Percentiles rank a stretch among this genome's conserved stretches.
These are phyloP conservation scores for Aureobasidium sp. DNA, from an alignment of 2,329 filamentous ascomycete species.

Conservation along the genomic window DNA sequence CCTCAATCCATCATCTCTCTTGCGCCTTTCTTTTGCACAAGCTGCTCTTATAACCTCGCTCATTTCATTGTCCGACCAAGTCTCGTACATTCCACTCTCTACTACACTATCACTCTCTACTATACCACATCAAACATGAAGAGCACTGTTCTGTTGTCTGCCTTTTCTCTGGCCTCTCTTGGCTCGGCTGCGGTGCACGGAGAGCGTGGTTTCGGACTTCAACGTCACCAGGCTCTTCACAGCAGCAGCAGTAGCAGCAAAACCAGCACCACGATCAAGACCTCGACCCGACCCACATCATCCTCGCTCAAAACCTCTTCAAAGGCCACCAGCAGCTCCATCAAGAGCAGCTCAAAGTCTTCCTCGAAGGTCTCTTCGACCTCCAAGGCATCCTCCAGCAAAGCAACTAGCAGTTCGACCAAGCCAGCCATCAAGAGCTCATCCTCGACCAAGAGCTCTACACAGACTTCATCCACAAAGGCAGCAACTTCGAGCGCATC, in stretches of 20 bases:
- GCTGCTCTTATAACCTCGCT: not conserved
- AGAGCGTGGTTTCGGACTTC: not conserved
- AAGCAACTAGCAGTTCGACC: not conserved
- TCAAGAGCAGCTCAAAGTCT: not conserved
- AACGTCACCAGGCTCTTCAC: not conserved
- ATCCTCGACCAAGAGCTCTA: not conserved
- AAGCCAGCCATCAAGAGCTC: not conserved
- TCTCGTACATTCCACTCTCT: not conserved
- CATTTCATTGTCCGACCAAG: not conserved
- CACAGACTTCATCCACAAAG: not conserved
- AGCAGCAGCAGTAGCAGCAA: not conserved
- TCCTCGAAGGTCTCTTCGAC: not conserved
- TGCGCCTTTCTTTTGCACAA: not conserved
- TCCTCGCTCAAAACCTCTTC: not conserved
- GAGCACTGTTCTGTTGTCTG: not conserved
- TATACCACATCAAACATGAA: not conserved
- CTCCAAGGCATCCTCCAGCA: not conserved
- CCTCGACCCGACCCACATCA: not conserved
- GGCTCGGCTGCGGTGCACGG: slow-evolving; percentile 4
- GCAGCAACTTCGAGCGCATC: slow-evolving; percentile 9
- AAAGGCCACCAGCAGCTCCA: not conserved
- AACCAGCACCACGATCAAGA: not conserved
- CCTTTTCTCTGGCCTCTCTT: slow-evolving; percentile 4
- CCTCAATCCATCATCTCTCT: not conserved
- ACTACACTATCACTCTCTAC: not conserved